phyloP scores from a whole-genome alignment of 257 asterid species.

The Knoxia roxburghii region DNA sequence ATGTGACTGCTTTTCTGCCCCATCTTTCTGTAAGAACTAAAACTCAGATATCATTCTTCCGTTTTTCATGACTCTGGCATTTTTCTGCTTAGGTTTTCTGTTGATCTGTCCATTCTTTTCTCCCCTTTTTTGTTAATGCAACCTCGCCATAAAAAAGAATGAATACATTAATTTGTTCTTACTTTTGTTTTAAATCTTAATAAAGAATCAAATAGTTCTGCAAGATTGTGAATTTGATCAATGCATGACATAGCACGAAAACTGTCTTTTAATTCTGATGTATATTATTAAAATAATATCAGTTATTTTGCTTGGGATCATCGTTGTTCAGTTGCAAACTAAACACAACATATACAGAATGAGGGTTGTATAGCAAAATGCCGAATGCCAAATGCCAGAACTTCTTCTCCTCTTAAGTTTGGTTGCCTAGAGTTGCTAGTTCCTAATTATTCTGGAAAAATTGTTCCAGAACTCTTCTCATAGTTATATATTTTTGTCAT shows the following conservation, averaged over 20 bases:
- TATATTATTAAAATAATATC: too few species aligned
- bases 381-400: too few species aligned
- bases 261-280: not conserved
- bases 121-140: not conserved
- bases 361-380: not conserved
- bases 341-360: not conserved
- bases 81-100: not conserved
- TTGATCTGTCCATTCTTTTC: not conserved
- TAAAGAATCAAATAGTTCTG: not conserved
- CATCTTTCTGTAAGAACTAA: conserved; percentile 12
- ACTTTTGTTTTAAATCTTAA: too few species aligned
- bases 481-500: not conserved
- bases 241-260: not conserved
- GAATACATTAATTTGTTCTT: too few species aligned
- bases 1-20: conserved; percentile 20
- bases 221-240: not conserved
- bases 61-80: not conserved
- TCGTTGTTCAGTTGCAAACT: not conserved
- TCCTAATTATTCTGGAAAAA: not conserved
- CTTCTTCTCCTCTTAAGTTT: too few species aligned
- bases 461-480: not conserved
- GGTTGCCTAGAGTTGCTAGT: not conserved
- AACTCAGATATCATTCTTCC: not conserved
- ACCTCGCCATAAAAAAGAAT: too few species aligned
- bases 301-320: not conserved